Percentiles rank a stretch among this genome's conserved stretches.
Evolutionary conservation across 148 eudicot genomes (phyloP).

Genomic region (Persicaria tinctoria): DNA sequence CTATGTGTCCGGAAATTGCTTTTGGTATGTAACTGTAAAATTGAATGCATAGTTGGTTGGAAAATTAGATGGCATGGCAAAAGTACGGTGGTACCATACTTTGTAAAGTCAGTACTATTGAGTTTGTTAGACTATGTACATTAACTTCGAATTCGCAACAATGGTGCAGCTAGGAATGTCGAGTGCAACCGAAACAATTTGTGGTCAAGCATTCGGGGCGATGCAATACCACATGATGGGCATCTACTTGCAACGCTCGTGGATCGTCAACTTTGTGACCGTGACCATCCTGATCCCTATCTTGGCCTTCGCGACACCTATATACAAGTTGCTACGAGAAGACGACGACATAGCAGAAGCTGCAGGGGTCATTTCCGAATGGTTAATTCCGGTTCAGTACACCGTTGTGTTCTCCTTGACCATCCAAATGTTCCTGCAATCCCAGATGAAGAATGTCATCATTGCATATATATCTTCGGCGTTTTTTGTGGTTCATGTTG

Average conservation of each 20-base stretch:
- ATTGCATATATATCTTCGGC: slow-evolving; percentile 4
- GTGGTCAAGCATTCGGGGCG: slow-evolving; percentile 23
- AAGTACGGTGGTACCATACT: no score
- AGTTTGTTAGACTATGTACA: no score
- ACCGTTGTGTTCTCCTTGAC: slow-evolving; percentile 1
- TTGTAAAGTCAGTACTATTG: no score
- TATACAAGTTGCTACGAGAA: slow-evolving; percentile 14
- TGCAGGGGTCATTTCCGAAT: background rate
- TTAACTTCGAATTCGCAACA: background rate
- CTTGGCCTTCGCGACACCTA: slow-evolving; percentile 9
- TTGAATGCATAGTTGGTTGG: no score
- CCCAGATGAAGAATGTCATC: slow-evolving; percentile 15
- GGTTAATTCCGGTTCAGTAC: slow-evolving; percentile 14
- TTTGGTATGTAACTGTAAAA: no score
- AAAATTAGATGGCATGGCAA: no score
- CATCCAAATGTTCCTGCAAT: slow-evolving; percentile 16
- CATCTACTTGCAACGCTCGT: slow-evolving; percentile 22
- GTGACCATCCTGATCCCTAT: slow-evolving; percentile 8
- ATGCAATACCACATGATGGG: slow-evolving; percentile 20
- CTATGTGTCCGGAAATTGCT: no score
- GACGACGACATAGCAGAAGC: slow-evolving; percentile 6
- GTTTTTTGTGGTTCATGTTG: background rate
- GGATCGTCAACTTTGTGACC: slow-evolving; percentile 11
- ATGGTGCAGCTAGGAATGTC: slow-evolving; percentile 17
- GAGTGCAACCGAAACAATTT: slow-evolving; percentile 20